A percentile compares a stretch with the other conserved stretches of the same genome.
These are phyloP conservation scores for Pseudocercospora fuligena DNA, from an alignment of 2,329 filamentous ascomycete genomes.

Conservation along the genomic window DNA sequence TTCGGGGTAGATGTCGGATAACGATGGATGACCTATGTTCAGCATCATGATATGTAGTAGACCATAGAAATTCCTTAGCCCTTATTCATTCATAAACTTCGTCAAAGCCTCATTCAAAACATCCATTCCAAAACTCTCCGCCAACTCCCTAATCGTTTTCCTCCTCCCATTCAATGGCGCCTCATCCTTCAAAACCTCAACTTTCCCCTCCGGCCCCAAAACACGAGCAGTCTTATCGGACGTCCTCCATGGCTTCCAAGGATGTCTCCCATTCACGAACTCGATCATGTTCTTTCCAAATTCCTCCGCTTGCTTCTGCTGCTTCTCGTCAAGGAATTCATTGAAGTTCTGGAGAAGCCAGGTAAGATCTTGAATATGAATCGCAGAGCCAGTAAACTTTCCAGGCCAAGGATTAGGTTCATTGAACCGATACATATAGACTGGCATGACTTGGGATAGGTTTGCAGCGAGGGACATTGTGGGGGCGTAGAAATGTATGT, in stretches of 20 bases:
- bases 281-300: constrained; percentile 47
- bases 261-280: constrained; percentile 45
- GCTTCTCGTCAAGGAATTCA: constrained; percentile 43
- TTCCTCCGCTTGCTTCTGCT: constrained; percentile 38
- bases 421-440: constrained; percentile 53
- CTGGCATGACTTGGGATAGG: constrained; percentile 18
- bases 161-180: constrained; percentile 32
- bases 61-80: background rate
- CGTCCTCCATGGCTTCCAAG: constrained; percentile 9
- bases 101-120: constrained; percentile 18
- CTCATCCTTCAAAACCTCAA: constrained; percentile 12
- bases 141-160: constrained; percentile 30
- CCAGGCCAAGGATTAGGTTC: constrained; percentile 56
- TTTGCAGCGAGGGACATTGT: constrained; percentile 46
- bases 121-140: constrained; percentile 47
- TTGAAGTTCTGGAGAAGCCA: constrained; percentile 55
- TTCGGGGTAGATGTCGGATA: too few relatives aligned
- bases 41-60: background rate
- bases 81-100: constrained; percentile 11
- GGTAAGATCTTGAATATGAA: constrained; percentile 53
- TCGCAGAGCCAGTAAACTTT: constrained; percentile 44
- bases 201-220: constrained; percentile 10
- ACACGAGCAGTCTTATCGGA: constrained; percentile 7
- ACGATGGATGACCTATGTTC: background rate
- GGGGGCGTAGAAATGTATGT: constrained; percentile 54